A percentile compares a stretch with the other conserved stretches of the same genome.
Conservation (phyloP, 352 stramenopile genomes). For the Globisporangium apiculatum region DNA sequence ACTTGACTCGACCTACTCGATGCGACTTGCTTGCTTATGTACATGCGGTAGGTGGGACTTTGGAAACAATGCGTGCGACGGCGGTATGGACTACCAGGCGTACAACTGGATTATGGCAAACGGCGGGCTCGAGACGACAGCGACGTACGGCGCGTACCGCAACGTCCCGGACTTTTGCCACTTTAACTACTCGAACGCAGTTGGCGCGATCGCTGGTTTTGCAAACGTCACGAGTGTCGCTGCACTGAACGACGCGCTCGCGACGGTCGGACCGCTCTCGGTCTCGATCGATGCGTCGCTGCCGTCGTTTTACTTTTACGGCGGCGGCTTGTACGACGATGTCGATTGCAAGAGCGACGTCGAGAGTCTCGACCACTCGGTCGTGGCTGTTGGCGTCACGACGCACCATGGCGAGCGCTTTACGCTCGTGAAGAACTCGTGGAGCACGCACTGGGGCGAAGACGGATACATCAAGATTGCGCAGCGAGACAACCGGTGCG, state of each 20-base stretch:
- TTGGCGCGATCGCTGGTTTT: constrained; percentile 70
- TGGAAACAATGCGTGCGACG: constrained; percentile 88
- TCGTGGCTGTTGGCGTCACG: constrained; percentile 88
- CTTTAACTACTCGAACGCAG: constrained; percentile 68
- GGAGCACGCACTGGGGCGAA: constrained; percentile 92
- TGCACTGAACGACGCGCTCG: constrained; percentile 78
- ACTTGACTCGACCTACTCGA: too few relatives aligned
- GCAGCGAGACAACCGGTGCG: constrained; percentile 93
- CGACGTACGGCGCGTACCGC: constrained; percentile 83
- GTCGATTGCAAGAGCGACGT: constrained; percentile 84
- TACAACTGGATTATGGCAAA: constrained; percentile 86
- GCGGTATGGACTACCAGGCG: constrained; percentile 86
- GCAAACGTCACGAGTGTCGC: constrained; percentile 71
- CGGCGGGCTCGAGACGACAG: constrained; percentile 69
- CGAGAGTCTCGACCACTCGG: constrained; percentile 91
- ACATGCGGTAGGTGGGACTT: constrained; percentile 62
- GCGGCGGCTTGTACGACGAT: constrained; percentile 83
- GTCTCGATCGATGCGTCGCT: constrained; percentile 84
- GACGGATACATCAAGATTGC: constrained; percentile 90
- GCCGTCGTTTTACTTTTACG: constrained; percentile 88
- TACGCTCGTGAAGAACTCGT: constrained; percentile 94
- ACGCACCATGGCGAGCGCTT: constrained; percentile 88
- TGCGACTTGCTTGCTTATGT: too few relatives aligned
- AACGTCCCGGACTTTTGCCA: constrained; percentile 87
- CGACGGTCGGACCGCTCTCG: constrained; percentile 75